Percentiles rank a stretch among this genome's conserved stretches.
Evolutionary conservation across 805 yeast species (phyloP).

Genomic region (Sugiyamaella mastotermitis): DNA sequence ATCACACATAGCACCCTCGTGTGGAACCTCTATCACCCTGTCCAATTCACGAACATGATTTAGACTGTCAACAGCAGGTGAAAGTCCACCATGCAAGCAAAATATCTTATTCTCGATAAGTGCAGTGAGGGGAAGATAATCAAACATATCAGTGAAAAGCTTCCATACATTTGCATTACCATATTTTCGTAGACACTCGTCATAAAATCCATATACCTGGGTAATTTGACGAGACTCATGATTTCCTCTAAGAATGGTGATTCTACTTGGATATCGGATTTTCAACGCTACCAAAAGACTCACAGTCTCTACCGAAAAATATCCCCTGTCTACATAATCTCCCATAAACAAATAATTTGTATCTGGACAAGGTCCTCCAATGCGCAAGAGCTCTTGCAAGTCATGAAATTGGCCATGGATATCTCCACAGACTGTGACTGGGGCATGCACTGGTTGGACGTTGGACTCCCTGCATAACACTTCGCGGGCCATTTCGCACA

Average conservation of each 20-base stretch:
- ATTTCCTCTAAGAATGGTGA: conserved; percentile 88
- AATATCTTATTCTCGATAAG: conserved; percentile 84
- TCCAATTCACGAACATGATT: conserved; percentile 88
- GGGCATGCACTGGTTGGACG: conserved; percentile 91
- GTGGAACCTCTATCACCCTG: conserved; percentile 94
- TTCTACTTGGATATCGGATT: conserved; percentile 84
- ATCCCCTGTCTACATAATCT: conserved; percentile 89
- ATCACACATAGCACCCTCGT: conserved; percentile 97
- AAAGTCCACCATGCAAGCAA: conserved; percentile 90
- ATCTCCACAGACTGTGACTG: conserved; percentile 96
- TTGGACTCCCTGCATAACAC: conserved; percentile 76
- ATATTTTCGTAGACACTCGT: conserved; percentile 88
- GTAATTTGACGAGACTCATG: conserved; percentile 95
- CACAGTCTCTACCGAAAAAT: conserved; percentile 86
- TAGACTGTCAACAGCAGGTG: conserved; percentile 89
- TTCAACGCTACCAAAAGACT: conserved; percentile 85
- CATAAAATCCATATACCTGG: conserved; percentile 93
- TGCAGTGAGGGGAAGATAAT: conserved; percentile 90
- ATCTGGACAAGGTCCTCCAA: conserved; percentile 91
- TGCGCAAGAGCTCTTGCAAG: conserved; percentile 84
- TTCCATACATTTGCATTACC: conserved; percentile 94
- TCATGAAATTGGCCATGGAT: conserved; percentile 97
- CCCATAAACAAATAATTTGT: conserved; percentile 87
- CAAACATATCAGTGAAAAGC: conserved; percentile 83
- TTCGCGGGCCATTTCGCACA: conserved; percentile 85